These are phyloP conservation scores for Fraxinus americana DNA, from an alignment of 257 asterid genomes.

Conservation along the genomic window DNA sequence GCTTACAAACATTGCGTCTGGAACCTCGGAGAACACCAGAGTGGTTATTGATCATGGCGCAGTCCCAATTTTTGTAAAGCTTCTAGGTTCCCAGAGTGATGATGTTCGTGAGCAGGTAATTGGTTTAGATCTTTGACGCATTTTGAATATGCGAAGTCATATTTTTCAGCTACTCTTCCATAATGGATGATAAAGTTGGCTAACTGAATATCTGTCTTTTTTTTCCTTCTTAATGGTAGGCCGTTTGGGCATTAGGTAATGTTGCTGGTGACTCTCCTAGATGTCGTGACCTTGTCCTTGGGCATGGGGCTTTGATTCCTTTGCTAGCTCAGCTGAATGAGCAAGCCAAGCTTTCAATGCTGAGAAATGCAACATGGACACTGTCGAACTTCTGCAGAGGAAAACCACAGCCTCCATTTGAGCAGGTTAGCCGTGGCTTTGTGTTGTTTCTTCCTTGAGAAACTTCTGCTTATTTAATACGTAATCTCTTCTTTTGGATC, in stretches of 20 bases:
- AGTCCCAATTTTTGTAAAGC: slow-evolving; percentile 80
- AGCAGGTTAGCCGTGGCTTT: slow-evolving; percentile 61
- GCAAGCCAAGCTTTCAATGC: slow-evolving; percentile 83
- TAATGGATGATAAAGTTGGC: not conserved
- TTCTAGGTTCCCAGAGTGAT: slow-evolving; percentile 81
- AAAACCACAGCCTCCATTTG: slow-evolving; percentile 94
- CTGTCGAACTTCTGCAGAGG: slow-evolving; percentile 95
- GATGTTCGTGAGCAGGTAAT: slow-evolving; percentile 96
- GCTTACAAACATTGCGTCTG: slow-evolving; percentile 94
- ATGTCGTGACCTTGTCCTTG: slow-evolving; percentile 93
- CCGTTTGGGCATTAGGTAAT: slow-evolving; percentile 97
- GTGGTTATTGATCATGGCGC: slow-evolving; percentile 92
- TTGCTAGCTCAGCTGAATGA: slow-evolving; percentile 81
- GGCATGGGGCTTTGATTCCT: slow-evolving; percentile 78
- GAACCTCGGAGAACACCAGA: slow-evolving; percentile 87
- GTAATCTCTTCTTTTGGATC: slow-evolving; percentile 2
- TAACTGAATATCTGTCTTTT: not conserved
- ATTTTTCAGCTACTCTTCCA: not conserved
- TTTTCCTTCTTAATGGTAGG: slow-evolving; percentile 39
- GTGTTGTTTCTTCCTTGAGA: not conserved
- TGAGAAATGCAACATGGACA: slow-evolving; percentile 98
- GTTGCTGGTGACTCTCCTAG: slow-evolving; percentile 94
- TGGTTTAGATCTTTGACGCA: not conserved
- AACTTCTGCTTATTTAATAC: not conserved
- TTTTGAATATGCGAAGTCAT: not conserved